Evolutionary conservation across 257 asterid genomes (phyloP).

Genomic region (Linderniella brevidens): DNA sequence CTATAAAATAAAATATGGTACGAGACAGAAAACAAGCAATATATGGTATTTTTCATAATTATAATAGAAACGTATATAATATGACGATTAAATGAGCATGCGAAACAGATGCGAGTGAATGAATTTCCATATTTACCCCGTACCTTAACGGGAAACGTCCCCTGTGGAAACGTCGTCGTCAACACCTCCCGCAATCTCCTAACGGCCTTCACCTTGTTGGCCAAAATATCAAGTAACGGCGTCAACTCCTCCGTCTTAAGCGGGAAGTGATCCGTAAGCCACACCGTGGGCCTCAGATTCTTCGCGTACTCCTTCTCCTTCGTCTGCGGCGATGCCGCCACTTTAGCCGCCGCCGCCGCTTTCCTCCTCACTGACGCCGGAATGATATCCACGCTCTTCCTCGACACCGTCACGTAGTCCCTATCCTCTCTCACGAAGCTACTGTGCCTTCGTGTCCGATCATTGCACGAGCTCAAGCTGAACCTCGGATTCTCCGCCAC

Average conservation of each 20-base stretch:
- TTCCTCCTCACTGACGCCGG: conserved; percentile 40
- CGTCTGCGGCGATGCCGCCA: conserved; percentile 57
- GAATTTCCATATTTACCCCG: no score
- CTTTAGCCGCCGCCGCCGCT: conserved; percentile 14
- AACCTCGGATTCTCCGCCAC: conserved; percentile 88
- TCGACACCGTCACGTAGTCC: conserved; percentile 52
- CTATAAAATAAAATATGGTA: no score
- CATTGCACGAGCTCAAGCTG: conserved; percentile 47
- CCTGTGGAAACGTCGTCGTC: conserved; percentile 80
- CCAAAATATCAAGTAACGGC: conserved; percentile 82
- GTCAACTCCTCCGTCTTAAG: conserved; percentile 78
- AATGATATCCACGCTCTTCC: conserved; percentile 83
- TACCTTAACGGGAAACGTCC: conserved; percentile 93
- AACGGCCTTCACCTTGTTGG: conserved; percentile 74
- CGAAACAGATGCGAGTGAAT: no score
- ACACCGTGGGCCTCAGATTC: conserved; percentile 55
- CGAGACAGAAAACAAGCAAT: no score
- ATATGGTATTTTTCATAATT: no score
- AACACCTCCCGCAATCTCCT: conserved; percentile 89
- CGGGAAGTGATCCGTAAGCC: conserved; percentile 91
- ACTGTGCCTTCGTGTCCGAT: conserved; percentile 56
- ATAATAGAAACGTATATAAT: no score
- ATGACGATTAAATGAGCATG: no score
- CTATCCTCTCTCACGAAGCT: conserved; percentile 74
- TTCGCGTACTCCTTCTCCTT: conserved; percentile 82